A percentile compares a stretch with the other conserved stretches of the same genome.
Conservation (phyloP, 306 rosid species). For the Alnus rubra region DNA sequence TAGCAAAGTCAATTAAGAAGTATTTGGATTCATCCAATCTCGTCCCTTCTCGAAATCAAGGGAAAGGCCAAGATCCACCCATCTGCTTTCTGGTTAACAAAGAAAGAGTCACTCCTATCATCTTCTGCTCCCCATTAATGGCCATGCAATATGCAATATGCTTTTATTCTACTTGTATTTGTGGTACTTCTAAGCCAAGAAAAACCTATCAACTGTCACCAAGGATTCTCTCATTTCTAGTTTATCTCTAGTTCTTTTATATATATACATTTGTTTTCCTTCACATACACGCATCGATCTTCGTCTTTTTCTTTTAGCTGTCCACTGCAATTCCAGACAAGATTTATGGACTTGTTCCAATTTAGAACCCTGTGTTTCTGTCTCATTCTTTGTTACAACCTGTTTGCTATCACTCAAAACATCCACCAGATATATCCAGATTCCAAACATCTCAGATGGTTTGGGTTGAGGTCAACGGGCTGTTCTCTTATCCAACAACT, state of each 20-base stretch:
- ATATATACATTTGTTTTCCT: neutral
- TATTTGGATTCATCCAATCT: too few relatives aligned
- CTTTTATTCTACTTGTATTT: neutral
- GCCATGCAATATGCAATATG: neutral
- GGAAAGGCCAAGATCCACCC: neutral
- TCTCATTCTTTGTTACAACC: too few relatives aligned
- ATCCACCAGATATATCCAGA: slow-evolving; percentile 27
- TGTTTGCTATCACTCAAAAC: slow-evolving; percentile 28
- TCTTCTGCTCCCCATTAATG: neutral
- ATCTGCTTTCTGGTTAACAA: too few relatives aligned
- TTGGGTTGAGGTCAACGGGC: slow-evolving; percentile 16
- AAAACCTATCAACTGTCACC: neutral
- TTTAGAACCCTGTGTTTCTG: slow-evolving; percentile 11
- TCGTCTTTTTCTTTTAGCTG: neutral
- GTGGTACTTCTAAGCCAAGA: neutral
- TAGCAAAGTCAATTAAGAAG: neutral
- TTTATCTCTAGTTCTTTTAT: neutral
- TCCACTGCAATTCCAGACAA: too few relatives aligned
- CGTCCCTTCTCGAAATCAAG: too few relatives aligned
- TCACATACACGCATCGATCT: neutral
- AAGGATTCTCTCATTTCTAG: neutral
- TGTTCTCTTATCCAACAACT: slow-evolving; percentile 33
- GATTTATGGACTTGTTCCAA: neutral
- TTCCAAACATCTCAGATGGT: slow-evolving; percentile 35
- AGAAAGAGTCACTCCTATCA: too few relatives aligned